Conservation (phyloP, 306 rosid species). For the Lagenaria siceraria region DNA sequence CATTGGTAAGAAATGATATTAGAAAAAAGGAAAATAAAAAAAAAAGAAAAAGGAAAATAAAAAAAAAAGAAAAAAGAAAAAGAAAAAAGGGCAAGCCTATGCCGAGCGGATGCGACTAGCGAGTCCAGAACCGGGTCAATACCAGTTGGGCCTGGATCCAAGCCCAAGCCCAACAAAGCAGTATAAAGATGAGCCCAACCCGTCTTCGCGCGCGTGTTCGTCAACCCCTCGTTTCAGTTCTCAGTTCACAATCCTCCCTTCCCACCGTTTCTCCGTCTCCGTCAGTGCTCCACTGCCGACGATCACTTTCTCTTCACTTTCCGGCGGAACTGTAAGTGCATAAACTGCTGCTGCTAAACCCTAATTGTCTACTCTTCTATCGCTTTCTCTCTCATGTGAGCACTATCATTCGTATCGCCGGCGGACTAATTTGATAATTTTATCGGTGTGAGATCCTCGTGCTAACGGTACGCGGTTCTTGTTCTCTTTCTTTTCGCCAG, state of each 20-base stretch:
- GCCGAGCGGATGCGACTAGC: no score
- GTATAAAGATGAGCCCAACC: background rate
- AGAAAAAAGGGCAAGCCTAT: no score
- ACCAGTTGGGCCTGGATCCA: background rate
- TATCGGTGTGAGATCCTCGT: background rate
- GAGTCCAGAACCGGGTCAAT: background rate
- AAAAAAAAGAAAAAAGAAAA: no score
- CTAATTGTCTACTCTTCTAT: background rate
- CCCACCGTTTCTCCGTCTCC: background rate
- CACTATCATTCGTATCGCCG: background rate
- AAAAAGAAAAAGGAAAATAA: no score
- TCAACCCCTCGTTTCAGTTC: background rate
- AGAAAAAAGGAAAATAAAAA: no score
- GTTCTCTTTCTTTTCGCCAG: background rate
- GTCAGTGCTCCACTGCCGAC: background rate
- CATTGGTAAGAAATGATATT: no score
- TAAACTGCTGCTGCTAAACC: background rate
- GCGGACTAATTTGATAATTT: background rate
- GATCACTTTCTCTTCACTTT: background rate
- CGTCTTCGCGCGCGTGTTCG: background rate
- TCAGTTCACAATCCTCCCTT: background rate
- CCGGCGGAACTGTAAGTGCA: background rate
- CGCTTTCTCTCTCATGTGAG: background rate
- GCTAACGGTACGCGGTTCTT: background rate
- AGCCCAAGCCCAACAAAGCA: background rate